Evolutionary conservation across 2,329 filamentous ascomycete genomes (phyloP), one percentile per base, ranked within the genome.

Genomic region (Alternaria conjuncta): DNA sequence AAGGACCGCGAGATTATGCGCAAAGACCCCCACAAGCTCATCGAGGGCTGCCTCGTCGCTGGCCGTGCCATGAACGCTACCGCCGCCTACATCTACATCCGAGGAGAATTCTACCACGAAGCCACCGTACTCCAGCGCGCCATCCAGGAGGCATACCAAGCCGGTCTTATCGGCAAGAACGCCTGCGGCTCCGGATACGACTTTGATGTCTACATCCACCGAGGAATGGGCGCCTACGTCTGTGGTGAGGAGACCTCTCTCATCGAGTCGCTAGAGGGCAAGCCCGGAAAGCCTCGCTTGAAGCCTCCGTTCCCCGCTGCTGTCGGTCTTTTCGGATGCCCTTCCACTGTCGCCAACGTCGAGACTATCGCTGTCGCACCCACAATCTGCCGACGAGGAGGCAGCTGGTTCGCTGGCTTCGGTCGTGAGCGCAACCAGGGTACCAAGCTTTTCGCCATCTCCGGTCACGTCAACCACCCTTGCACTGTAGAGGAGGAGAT

Each of bases 1-100:
- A 99, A 99, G 86, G 96, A 99, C 83, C 91, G 96, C 79, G 96
- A 99, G 83, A 99, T 99, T 74, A 99, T 99, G 96, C 94, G 96
- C 84, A 99, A 99, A 85, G 96, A 99, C 81, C 96, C 96, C 67
- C 96, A 99, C 87, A 99, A 99, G 88, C 92, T 99, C 70, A 86
- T 99, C 78, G 96, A 99, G 85, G 96, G 96, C 80, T 99, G 96
- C 83, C 86, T 99, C 69, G 91, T 99, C 53, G 94, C 96, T 71
- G 96, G 96, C 56, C 92, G 96, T 79, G 94, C 96, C 79, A 99
- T 99, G 96, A 99, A 99, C 85, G 96, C 94, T 78, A 96, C 93
- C 51, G 96, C 96, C 63, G 96, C 96, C 72, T 99, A 99, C 85
- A 99, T 99, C 81, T 99, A 99, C 83, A 99, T 99, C 76, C 94